Evolutionary conservation across 805 yeast genomes (phyloP).

Genomic region (Wickerhamiella cacticola): DNA sequence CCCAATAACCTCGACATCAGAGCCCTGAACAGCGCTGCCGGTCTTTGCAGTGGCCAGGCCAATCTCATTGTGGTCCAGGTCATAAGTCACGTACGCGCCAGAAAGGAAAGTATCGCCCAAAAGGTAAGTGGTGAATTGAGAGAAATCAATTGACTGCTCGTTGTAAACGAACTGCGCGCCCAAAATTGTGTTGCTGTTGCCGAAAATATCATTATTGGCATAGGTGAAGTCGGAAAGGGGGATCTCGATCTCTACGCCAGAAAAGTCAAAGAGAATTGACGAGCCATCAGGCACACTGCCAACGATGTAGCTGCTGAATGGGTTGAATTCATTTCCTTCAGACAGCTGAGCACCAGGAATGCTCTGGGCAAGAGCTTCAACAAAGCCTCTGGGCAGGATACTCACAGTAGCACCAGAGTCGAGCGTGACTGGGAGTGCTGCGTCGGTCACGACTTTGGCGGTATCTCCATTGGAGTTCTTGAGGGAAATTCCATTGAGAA

Average conservation of each 20-base stretch:
- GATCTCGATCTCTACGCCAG: background rate
- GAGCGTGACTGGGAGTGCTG: slow-evolving; percentile 13
- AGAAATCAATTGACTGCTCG: background rate
- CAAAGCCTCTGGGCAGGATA: slow-evolving; percentile 18
- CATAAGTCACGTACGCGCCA: slow-evolving; percentile 53
- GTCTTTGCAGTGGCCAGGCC: slow-evolving; percentile 36
- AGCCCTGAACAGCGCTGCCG: background rate
- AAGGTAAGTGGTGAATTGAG: slow-evolving; percentile 25
- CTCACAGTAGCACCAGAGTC: slow-evolving; percentile 20
- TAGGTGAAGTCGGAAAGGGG: slow-evolving; percentile 12
- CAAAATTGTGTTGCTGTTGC: slow-evolving; percentile 12
- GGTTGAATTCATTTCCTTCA: slow-evolving; percentile 33
- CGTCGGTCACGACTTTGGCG: background rate
- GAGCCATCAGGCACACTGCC: background rate
- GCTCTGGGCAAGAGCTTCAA: slow-evolving; percentile 14
- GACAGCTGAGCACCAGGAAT: slow-evolving; percentile 28
- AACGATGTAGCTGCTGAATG: slow-evolving; percentile 7
- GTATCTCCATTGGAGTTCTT: background rate
- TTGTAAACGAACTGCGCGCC: slow-evolving; percentile 13
- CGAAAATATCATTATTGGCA: background rate
- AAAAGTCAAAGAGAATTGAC: background rate
- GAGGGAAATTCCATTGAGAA: slow-evolving; percentile 4
- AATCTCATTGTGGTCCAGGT: slow-evolving; percentile 43
- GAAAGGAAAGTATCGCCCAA: slow-evolving; percentile 57
- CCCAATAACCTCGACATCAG: slow-evolving; percentile 21